Evolutionary conservation across 129 eudicot species (phyloP).

Genomic region (Flaveria robusta): DNA sequence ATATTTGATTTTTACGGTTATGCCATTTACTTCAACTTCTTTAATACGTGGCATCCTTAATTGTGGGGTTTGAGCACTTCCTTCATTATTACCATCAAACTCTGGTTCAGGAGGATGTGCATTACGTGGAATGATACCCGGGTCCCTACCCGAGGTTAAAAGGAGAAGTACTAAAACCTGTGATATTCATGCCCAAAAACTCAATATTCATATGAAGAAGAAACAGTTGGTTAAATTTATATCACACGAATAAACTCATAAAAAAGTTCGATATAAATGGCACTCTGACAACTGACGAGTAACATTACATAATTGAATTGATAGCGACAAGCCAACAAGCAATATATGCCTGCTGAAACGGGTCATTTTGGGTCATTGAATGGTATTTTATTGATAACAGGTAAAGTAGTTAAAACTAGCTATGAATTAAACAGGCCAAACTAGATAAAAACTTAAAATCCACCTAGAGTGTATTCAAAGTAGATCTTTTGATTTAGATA

Average conservation of each 20-base stretch:
- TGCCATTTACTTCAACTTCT: slow-evolving; percentile 97
- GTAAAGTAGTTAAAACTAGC: slow-evolving; percentile 1
- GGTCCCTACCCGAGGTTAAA: slow-evolving; percentile 97
- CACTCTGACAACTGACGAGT: background rate
- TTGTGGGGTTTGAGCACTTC: slow-evolving; percentile 91
- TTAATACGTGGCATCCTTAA: slow-evolving; percentile 84
- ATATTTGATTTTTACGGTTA: slow-evolving; percentile 86
- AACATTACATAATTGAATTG: background rate
- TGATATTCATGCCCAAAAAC: slow-evolving; percentile 21
- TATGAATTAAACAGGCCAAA: background rate
- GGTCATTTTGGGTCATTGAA: background rate
- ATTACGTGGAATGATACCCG: slow-evolving; percentile 98
- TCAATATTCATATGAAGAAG: background rate
- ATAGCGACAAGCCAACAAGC: background rate
- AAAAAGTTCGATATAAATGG: background rate
- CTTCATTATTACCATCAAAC: slow-evolving; percentile 71
- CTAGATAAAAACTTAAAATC: background rate
- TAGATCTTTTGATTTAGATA: background rate
- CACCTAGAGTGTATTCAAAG: background rate
- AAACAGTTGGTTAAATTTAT: slow-evolving; percentile 1
- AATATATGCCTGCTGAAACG: background rate
- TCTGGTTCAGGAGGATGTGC: slow-evolving; percentile 99
- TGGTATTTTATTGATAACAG: background rate
- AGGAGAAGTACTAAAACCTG: slow-evolving; percentile 91
- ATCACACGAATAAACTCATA: background rate